A percentile compares a stretch with the other conserved stretches of the same genome.
phyloP scores from a whole-genome alignment of 2,329 filamentous ascomycete genomes.

The Cercospora sesami region DNA sequence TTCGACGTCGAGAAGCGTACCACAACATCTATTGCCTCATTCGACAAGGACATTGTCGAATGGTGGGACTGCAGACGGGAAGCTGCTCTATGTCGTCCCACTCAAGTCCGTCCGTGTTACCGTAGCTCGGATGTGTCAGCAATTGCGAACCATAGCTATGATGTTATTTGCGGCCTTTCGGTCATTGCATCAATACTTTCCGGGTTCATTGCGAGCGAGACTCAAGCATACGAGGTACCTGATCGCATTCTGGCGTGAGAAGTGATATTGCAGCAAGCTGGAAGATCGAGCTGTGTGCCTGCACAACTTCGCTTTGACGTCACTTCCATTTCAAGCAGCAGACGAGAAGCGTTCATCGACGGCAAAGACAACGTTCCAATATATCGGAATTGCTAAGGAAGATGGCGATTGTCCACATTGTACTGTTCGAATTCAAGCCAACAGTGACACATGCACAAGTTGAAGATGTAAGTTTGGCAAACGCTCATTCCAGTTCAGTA shows the following conservation, averaged over 20 bases:
- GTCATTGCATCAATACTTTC: not conserved
- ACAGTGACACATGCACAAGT: conserved; percentile 52
- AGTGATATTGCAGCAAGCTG: not conserved
- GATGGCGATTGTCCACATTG: conserved; percentile 68
- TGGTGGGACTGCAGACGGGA: not conserved
- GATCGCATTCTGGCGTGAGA: not conserved
- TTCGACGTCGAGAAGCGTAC: conserved; percentile 87
- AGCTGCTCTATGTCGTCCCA: not conserved
- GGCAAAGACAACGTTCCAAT: not conserved
- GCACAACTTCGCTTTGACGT: not conserved
- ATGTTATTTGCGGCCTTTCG: not conserved
- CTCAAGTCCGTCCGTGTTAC: not conserved
- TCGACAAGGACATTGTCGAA: not conserved
- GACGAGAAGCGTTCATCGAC: not conserved
- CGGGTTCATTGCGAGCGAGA: not conserved
- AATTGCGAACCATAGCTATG: not conserved
- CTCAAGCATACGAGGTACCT: not conserved
- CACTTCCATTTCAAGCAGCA: not conserved
- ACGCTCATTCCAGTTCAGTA: not conserved
- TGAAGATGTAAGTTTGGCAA: conserved; percentile 53
- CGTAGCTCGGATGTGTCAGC: conserved; percentile 7
- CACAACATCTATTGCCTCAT: conserved; percentile 63
- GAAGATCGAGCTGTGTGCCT: too few species aligned
- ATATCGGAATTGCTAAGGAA: conserved; percentile 12
- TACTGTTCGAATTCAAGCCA: conserved; percentile 66